These are phyloP conservation scores for Camelina hispida DNA, from an alignment of 345 rosid species.

Conservation along the genomic window DNA sequence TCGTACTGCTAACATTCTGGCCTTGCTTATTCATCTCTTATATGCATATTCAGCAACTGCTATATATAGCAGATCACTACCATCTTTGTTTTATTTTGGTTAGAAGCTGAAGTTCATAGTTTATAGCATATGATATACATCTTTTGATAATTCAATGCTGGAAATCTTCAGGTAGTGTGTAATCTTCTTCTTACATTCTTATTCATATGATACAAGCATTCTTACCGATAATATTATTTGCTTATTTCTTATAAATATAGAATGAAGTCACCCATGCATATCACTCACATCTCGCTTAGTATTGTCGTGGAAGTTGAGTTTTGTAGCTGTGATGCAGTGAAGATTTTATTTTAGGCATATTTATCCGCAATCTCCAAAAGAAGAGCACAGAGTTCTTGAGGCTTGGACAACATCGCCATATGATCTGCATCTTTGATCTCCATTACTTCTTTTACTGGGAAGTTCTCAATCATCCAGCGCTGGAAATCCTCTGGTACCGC, in stretches of 20 bases:
- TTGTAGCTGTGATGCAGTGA: background rate
- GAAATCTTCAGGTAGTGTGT: background rate
- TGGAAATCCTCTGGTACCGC: slow-evolving; percentile 31
- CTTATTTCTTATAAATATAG: background rate
- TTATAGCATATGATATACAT: background rate
- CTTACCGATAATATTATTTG: background rate
- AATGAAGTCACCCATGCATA: background rate
- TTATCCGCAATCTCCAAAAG: slow-evolving; percentile 32
- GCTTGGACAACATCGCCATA: slow-evolving; percentile 49
- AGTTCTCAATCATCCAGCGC: slow-evolving; percentile 43
- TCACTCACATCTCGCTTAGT: background rate
- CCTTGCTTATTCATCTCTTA: no score
- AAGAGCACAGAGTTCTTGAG: slow-evolving; percentile 29
- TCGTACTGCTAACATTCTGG: no score
- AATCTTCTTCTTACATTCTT: background rate
- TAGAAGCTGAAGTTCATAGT: background rate
- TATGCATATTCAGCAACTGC: no score
- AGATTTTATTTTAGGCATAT: background rate
- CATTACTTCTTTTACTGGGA: slow-evolving; percentile 37
- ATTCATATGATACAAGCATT: background rate
- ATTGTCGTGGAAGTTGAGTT: background rate
- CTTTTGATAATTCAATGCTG: background rate
- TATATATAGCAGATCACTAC: no score
- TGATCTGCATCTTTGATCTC: slow-evolving; percentile 48
- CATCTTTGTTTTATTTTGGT: no score